A percentile compares a stretch with the other conserved stretches of the same genome.
phyloP scores from a whole-genome alignment of 208 protist species.

The Porcisia hertigi region DNA sequence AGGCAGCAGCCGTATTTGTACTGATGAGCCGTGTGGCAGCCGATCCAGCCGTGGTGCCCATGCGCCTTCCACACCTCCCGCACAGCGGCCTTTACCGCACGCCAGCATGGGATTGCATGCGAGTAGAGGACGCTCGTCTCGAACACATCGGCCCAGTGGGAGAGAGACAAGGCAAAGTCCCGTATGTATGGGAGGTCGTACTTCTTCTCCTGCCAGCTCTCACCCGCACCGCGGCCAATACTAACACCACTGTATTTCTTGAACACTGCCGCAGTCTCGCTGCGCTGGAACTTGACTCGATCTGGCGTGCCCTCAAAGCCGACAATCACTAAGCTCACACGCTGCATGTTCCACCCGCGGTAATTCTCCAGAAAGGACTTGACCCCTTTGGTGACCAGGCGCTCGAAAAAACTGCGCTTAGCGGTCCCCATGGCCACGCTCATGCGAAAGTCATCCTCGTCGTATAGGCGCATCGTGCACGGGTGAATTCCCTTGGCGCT shows the following conservation, averaged over 20 bases:
- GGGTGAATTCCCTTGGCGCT: slow-evolving; percentile 82
- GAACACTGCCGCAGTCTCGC: slow-evolving; percentile 63
- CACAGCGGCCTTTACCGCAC: slow-evolving; percentile 90
- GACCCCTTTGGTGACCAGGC: slow-evolving; percentile 60
- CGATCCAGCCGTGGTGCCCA: slow-evolving; percentile 85
- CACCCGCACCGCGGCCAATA: slow-evolving; percentile 66
- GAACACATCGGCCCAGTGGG: slow-evolving; percentile 91
- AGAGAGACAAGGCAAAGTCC: slow-evolving; percentile 83
- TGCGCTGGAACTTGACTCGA: slow-evolving; percentile 68
- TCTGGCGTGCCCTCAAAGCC: slow-evolving; percentile 85
- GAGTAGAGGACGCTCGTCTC: slow-evolving; percentile 91
- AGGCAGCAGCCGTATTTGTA: slow-evolving; percentile 92
- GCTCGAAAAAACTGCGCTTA: slow-evolving; percentile 41
- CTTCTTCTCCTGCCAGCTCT: slow-evolving; percentile 93
- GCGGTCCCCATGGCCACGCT: slow-evolving; percentile 87
- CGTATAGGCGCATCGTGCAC: slow-evolving; percentile 91
- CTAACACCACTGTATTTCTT: slow-evolving; percentile 57
- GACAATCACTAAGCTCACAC: slow-evolving; percentile 79
- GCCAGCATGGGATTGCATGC: slow-evolving; percentile 87
- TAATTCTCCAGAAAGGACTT: slow-evolving; percentile 64
- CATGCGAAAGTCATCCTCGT: slow-evolving; percentile 91
- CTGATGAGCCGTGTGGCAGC: slow-evolving; percentile 92
- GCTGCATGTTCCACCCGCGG: slow-evolving; percentile 74
- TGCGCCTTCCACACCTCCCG: slow-evolving; percentile 77
- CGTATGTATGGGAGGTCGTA: slow-evolving; percentile 93